Evolutionary conservation across 768 basidiomycete genomes (phyloP).

Genomic region (Xerocomellus amylosporus): DNA sequence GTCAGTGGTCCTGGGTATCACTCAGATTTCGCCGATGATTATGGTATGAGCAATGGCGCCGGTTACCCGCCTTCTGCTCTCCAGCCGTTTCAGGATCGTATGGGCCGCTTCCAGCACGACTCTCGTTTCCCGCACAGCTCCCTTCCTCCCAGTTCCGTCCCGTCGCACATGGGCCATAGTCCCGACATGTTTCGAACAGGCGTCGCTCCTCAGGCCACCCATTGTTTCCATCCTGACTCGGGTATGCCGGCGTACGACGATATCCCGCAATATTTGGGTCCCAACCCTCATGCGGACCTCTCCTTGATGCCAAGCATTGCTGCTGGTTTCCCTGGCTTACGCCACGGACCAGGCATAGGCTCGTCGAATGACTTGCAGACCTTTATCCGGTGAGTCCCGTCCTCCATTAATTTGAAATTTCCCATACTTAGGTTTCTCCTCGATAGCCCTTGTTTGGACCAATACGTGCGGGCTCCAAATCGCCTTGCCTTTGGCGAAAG

Average conservation of each 20-base stretch:
- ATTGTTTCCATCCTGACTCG: constrained; percentile 53
- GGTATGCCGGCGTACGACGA: constrained; percentile 54
- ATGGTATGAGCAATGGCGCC: constrained; percentile 46
- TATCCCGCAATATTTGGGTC: constrained; percentile 53
- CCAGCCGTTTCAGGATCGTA: constrained; percentile 58
- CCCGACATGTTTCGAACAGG: constrained; percentile 58
- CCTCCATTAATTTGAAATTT: constrained; percentile 19
- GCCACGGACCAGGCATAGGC: constrained; percentile 56
- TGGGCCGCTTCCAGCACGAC: constrained; percentile 55
- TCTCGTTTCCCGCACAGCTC: constrained; percentile 47
- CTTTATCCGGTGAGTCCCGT: constrained; percentile 63
- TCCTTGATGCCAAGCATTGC: constrained; percentile 61
- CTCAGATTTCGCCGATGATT: constrained; percentile 65
- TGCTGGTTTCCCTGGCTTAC: constrained; percentile 62
- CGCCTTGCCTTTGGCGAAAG: constrained; percentile 89
- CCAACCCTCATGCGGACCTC: constrained; percentile 54
- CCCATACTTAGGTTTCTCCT: constrained; percentile 12
- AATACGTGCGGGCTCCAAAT: constrained; percentile 81
- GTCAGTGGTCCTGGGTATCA: constrained; percentile 47
- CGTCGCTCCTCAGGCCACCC: constrained; percentile 70
- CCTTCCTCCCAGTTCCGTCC: constrained; percentile 39
- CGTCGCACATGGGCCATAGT: constrained; percentile 50
- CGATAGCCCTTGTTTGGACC: constrained; percentile 73
- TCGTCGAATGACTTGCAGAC: constrained; percentile 72
- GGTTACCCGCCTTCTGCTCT: constrained; percentile 49